phyloP scores from a whole-genome alignment of 2,329 filamentous ascomycete species.

The Mycosphaerella arachidis region DNA sequence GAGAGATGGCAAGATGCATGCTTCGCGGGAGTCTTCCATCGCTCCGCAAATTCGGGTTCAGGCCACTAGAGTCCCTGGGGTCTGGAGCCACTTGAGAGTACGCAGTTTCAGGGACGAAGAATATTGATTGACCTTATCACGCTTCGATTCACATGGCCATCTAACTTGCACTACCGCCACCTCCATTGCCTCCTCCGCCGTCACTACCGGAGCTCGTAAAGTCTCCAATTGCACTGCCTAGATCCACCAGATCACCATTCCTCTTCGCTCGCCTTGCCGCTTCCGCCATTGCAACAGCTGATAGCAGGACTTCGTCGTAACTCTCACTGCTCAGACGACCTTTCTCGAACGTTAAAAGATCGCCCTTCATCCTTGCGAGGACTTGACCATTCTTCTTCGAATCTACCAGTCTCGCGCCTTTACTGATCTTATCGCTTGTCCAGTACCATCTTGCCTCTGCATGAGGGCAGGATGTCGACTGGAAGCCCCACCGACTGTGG shows the following conservation, averaged over 20 bases:
- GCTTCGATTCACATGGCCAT: background rate
- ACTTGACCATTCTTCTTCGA: slow-evolving; percentile 13
- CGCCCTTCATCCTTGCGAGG: slow-evolving; percentile 20
- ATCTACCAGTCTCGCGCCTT: slow-evolving; percentile 19
- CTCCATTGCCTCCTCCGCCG: slow-evolving; percentile 2
- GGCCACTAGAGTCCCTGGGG: background rate
- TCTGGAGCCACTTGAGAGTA: background rate
- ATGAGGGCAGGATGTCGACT: slow-evolving; percentile 8
- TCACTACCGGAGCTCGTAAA: slow-evolving; percentile 9
- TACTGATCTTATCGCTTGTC: slow-evolving; percentile 17
- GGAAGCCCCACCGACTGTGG: slow-evolving; percentile 21
- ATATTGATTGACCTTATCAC: no score
- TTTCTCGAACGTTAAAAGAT: slow-evolving; percentile 20
- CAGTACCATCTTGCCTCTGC: slow-evolving; percentile 18
- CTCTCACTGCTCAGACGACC: slow-evolving; percentile 15
- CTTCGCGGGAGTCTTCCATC: slow-evolving; percentile 2
- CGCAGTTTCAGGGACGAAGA: no score
- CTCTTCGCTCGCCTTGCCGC: slow-evolving; percentile 17
- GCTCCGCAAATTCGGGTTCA: slow-evolving; percentile 3
- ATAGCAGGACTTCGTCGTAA: slow-evolving; percentile 22
- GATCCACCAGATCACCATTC: slow-evolving; percentile 13
- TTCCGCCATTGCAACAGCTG: slow-evolving; percentile 25
- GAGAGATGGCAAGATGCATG: background rate
- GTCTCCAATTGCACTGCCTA: slow-evolving; percentile 16
- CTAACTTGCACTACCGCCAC: background rate